These are phyloP conservation scores for Oryza glaberrima DNA, from an alignment of 176 grass and related monocot species.

Conservation along the genomic window DNA sequence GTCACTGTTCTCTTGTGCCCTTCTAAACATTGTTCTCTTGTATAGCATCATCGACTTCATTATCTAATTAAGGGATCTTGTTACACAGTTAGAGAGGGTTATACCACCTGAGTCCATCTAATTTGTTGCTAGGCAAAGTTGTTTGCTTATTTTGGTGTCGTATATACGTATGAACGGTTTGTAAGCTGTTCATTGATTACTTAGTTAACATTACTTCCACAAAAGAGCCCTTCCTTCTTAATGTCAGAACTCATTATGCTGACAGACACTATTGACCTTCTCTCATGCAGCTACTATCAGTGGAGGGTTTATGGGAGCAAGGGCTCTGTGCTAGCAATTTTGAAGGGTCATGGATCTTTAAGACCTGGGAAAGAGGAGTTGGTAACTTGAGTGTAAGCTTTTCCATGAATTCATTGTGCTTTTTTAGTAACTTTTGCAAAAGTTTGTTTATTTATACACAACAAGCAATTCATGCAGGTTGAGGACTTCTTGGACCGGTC, in stretches of 20 bases:
- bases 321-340: constrained; percentile 87
- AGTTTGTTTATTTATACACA: constrained; percentile 26
- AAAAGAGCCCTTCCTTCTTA: background rate
- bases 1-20: background rate
- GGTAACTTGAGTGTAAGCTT: constrained; percentile 76
- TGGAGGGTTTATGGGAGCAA: constrained; percentile 66
- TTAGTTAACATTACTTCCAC: background rate
- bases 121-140: background rate
- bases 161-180: background rate
- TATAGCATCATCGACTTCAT: background rate
- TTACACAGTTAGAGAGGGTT: background rate
- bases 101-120: background rate
- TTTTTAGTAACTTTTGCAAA: constrained; percentile 16
- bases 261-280: constrained; percentile 11
- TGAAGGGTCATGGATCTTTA: constrained; percentile 78
- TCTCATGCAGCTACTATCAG: constrained; percentile 61
- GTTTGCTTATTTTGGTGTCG: background rate
- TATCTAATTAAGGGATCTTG: background rate
- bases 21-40: background rate
- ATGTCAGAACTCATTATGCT: constrained; percentile 16
- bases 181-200: background rate
- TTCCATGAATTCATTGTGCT: background rate
- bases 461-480: constrained; percentile 57
- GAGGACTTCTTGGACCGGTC: constrained; percentile 86
- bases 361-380: constrained; percentile 48